Evolutionary conservation across 1,284 basidiomycete species (phyloP), one percentile per base, ranked within the genome.

Genomic region (Cryptococcus hybrid): DNA sequence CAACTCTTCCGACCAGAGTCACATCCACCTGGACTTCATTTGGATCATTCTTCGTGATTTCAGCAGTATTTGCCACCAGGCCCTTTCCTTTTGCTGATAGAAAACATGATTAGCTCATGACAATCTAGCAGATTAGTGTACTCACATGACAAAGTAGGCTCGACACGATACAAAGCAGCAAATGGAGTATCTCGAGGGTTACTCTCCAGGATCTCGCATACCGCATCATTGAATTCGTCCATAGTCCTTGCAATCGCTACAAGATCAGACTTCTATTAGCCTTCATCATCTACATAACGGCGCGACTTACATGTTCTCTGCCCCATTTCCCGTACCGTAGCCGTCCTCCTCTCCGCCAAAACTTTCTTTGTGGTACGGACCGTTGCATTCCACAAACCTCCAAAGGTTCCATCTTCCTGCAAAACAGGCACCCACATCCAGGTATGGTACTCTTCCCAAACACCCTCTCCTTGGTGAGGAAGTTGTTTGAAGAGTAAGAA

Each of bases 361-460:
- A 75, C 73, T 40, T 71, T 71, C 9, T 65, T 62, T 7, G 71
- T 72, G 0, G 67, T 75, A 9, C 73, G 65, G 34, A 70, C 63
- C 4, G 70, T 74, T 3, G 67, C 69, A 55, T 75, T 73, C 65
- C 71, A 71, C 11, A 77, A 47, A n/a, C 74, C 74, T 0, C 67
- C 71, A 48, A 70, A 58, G 3, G 60, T 53, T 8, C 73, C 72
- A 37, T 70, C 61, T 49, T 72, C 69, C 36, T 69, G 62, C 15
- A 61, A n/a, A 7, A 78, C 52, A 1, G 76, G 76, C 1, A 74
- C 65, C 70, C 73, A 77, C 63, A 71, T 63, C 65, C 70, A 68
- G 2, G 65, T 61, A 36, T 70, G 66, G 37, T 70, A 73, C 4
- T 56, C 57, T 47, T 74, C 70, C 18, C 62, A 63, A 0, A 52